Percentiles rank a stretch among this genome's conserved stretches.
Evolutionary conservation across 2,329 filamentous ascomycete species (phyloP).

Genomic region (Clonostachys sp.): DNA sequence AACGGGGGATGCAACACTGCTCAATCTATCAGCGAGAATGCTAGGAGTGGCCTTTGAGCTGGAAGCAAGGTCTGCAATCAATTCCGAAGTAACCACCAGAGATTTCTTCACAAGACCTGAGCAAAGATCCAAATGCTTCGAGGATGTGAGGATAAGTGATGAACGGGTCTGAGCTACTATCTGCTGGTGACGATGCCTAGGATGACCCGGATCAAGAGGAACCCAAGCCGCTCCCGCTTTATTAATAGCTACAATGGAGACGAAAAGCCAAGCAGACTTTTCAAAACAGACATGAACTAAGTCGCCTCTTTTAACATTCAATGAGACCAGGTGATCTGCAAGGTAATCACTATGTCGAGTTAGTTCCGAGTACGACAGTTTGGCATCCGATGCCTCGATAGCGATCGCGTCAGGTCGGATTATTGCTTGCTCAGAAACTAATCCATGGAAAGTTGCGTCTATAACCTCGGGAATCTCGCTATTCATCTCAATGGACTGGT

Average conservation of each 20-base stretch:
- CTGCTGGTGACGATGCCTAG: background rate
- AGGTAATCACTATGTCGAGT: background rate
- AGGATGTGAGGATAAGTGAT: background rate
- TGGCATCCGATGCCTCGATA: background rate
- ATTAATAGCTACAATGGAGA: conserved; percentile 6
- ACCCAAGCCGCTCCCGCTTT: conserved; percentile 8
- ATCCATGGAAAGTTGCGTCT: background rate
- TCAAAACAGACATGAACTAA: conserved; percentile 7
- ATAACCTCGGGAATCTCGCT: background rate
- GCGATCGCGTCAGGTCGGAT: background rate
- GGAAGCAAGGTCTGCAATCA: background rate
- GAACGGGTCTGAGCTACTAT: conserved; percentile 2
- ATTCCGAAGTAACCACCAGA: background rate
- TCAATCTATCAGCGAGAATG: too few species aligned
- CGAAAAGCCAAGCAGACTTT: conserved; percentile 5
- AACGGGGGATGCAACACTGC: too few species aligned
- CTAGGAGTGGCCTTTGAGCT: background rate
- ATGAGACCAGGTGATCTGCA: background rate
- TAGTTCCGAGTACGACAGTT: conserved; percentile 1
- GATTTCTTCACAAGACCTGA: background rate
- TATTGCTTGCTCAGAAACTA: background rate
- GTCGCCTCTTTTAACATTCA: background rate
- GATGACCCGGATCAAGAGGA: conserved; percentile 5
- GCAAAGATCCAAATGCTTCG: background rate
- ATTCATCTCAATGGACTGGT: background rate